A percentile compares a stretch with the other conserved stretches of the same genome.
Conservation (phyloP, 192 early-diverging fungal species). For the Helicostylum pulchrum region DNA sequence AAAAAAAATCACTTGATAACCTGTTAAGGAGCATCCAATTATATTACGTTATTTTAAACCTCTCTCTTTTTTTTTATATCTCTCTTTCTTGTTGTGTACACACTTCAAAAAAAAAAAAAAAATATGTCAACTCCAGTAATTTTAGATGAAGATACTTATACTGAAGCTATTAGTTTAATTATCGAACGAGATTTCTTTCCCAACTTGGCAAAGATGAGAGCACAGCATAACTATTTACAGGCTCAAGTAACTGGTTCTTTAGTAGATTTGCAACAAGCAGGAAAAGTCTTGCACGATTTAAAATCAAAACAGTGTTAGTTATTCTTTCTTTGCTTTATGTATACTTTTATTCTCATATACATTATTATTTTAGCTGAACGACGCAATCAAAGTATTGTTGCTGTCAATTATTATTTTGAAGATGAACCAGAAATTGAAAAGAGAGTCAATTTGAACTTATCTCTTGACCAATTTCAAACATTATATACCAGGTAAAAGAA, state of each 20-base stretch:
- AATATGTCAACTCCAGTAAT: conserved; percentile 28
- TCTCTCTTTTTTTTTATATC: too few species aligned
- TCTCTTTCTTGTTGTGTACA: too few species aligned
- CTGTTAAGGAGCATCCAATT: too few species aligned
- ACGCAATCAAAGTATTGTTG: too few species aligned
- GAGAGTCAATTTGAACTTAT: conserved; percentile 46
- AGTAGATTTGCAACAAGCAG: conserved; percentile 24
- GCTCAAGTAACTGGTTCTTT: conserved; percentile 47
- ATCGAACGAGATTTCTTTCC: conserved; percentile 87
- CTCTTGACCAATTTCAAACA: conserved; percentile 70
- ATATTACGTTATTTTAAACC: too few species aligned
- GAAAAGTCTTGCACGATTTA: conserved; percentile 21
- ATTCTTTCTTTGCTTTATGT: neutral
- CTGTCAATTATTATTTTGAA: conserved; percentile 23
- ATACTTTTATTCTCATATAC: neutral
- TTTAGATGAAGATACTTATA: conserved; percentile 80
- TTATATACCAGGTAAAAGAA: conserved; percentile 53
- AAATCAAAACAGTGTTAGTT: conserved; percentile 4
- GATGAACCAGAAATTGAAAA: conserved; percentile 12
- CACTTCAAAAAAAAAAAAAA: too few species aligned
- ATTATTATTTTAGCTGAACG: neutral
- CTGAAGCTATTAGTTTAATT: conserved; percentile 67
- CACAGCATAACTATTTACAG: conserved; percentile 54
- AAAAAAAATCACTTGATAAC: too few species aligned
- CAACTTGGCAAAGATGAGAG: conserved; percentile 55